These are phyloP conservation scores for Colletotrichum tropicicola DNA, from an alignment of 2,329 filamentous ascomycete genomes.

Conservation along the genomic window DNA sequence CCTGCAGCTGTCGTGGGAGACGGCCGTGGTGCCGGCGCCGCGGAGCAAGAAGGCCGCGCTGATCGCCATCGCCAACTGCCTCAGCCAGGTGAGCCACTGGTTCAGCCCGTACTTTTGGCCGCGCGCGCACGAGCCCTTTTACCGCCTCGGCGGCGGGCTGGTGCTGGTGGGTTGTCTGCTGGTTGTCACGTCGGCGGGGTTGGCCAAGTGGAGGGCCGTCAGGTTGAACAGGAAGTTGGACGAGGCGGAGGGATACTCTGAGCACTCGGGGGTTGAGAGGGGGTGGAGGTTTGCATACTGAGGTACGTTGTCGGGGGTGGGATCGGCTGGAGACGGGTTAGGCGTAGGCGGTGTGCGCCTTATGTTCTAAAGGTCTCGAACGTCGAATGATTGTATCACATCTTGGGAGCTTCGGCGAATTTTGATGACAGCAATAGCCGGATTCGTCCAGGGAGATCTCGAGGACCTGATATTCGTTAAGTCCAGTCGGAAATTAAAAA, in stretches of 20 bases:
- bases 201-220: slow-evolving; percentile 33
- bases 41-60: slow-evolving; percentile 49
- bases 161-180: slow-evolving; percentile 68
- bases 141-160: slow-evolving; percentile 36
- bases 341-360: no score
- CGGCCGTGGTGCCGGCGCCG: slow-evolving; percentile 47
- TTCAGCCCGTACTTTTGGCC: slow-evolving; percentile 49
- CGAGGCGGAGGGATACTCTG: slow-evolving; percentile 35
- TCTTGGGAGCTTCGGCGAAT: no score
- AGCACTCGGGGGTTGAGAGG: slow-evolving; percentile 32
- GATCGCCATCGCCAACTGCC: slow-evolving; percentile 50
- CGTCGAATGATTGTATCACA: no score
- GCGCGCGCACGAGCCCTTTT: slow-evolving; percentile 36
- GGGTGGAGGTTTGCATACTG: slow-evolving; percentile 33
- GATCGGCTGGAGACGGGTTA: background rate
- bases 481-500: no score
- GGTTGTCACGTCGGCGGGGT: slow-evolving; percentile 54
- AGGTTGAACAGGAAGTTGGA: slow-evolving; percentile 37
- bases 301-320: background rate
- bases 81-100: slow-evolving; percentile 47
- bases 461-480: no score
- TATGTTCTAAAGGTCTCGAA: background rate
- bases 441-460: no score
- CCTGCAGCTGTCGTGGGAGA: slow-evolving; percentile 49
- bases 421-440: no score